These are phyloP conservation scores for Yamadazyma epiphylla DNA, from an alignment of 1,139 yeast species.

Conservation along the genomic window DNA sequence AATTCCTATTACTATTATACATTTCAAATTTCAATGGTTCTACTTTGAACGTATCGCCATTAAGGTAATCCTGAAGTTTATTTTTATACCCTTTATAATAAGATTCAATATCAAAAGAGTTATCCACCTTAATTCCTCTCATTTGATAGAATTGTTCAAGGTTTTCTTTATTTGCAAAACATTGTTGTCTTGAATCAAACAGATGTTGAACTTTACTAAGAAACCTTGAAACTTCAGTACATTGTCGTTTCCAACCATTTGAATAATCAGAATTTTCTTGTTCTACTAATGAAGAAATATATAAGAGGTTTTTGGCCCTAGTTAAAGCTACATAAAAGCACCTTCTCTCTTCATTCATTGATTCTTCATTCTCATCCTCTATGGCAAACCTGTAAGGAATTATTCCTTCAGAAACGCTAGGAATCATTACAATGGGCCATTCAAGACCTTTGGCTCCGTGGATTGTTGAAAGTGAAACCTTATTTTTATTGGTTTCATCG, in stretches of 20 bases:
- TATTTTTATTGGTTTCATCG: slow-evolving; percentile 15
- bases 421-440: slow-evolving; percentile 89
- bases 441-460: slow-evolving; percentile 93
- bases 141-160: slow-evolving; percentile 17
- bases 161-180: slow-evolving; percentile 14
- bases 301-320: slow-evolving; percentile 57
- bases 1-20: not conserved
- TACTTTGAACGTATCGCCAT: slow-evolving; percentile 1
- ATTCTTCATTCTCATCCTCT: slow-evolving; percentile 28
- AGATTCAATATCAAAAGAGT: slow-evolving; percentile 58
- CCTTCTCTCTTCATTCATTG: slow-evolving; percentile 71
- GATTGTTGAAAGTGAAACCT: slow-evolving; percentile 61
- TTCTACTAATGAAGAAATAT: slow-evolving; percentile 32
- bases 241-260: slow-evolving; percentile 20
- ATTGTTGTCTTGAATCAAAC: slow-evolving; percentile 12
- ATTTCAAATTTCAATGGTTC: slow-evolving; percentile 1
- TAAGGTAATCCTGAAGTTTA: slow-evolving; percentile 7
- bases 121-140: slow-evolving; percentile 7
- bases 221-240: slow-evolving; percentile 26
- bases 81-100: slow-evolving; percentile 45
- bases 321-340: slow-evolving; percentile 87
- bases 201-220: slow-evolving; percentile 12
- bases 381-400: slow-evolving; percentile 50
- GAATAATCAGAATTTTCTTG: slow-evolving; percentile 7
- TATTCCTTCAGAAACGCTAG: slow-evolving; percentile 59